phyloP scores from a whole-genome alignment of 805 yeast species.

The Metschnikowia colocasiae region DNA sequence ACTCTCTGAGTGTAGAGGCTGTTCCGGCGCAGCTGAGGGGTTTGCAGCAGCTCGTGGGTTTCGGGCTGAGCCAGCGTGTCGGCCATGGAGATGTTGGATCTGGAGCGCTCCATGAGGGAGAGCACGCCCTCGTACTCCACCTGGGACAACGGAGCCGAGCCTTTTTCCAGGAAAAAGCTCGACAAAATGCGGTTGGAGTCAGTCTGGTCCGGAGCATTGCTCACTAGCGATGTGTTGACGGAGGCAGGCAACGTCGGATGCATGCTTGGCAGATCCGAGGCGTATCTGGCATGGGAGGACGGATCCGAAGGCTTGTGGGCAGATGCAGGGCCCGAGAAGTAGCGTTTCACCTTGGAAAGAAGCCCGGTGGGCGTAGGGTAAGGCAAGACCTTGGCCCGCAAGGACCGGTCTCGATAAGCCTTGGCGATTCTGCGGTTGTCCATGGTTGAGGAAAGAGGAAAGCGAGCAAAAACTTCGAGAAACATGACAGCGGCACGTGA shows the following conservation, averaged over 20 bases:
- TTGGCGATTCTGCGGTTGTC: conserved; percentile 34
- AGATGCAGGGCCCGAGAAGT: conserved; percentile 18
- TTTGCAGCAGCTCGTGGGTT: conserved; percentile 7
- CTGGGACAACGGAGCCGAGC: conserved; percentile 68
- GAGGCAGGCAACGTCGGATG: conserved; percentile 3
- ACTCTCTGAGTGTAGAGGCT: conserved; percentile 28
- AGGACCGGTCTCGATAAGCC: conserved; percentile 25
- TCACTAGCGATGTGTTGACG: conserved; percentile 8
- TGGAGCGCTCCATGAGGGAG: conserved; percentile 42
- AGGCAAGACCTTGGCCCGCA: conserved; percentile 21
- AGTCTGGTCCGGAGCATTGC: conserved; percentile 7
- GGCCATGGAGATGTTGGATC: conserved; percentile 14
- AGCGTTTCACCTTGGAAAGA: conserved; percentile 27
- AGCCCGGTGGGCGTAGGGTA: conserved; percentile 23
- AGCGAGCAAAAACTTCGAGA: conserved; percentile 5
- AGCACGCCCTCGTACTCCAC: conserved; percentile 81
- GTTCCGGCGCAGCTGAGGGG: conserved; percentile 1
- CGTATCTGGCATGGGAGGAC: neutral
- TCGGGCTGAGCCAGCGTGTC: conserved; percentile 7
- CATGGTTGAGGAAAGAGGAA: conserved; percentile 19
- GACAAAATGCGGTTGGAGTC: conserved; percentile 56
- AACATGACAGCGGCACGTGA: conserved; percentile 6
- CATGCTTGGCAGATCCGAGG: conserved; percentile 1
- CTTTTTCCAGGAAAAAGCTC: conserved; percentile 67
- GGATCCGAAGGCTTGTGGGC: neutral